Conservation (phyloP, 495 filamentous ascomycete species). For the Lasiosphaeria miniovina region DNA sequence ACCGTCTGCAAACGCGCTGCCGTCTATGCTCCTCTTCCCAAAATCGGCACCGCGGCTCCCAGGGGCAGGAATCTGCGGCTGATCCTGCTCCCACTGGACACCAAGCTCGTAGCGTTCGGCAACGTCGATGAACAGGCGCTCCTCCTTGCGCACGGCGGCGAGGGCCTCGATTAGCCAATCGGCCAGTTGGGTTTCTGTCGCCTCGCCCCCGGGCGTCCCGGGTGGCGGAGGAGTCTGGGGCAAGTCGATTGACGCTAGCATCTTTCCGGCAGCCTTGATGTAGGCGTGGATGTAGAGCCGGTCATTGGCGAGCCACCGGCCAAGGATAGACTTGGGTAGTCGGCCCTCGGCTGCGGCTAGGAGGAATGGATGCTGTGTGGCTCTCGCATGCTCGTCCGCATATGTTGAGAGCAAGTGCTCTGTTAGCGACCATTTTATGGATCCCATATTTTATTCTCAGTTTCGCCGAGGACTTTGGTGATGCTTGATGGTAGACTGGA, state of each 20-base stretch:
- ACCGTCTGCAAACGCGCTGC: no score
- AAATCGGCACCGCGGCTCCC: conserved; percentile 7
- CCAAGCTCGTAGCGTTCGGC: conserved; percentile 59
- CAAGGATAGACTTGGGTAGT: conserved; percentile 53
- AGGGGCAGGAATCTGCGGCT: background rate
- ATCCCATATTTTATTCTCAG: background rate
- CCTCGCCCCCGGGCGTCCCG: conserved; percentile 19
- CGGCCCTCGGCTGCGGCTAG: conserved; percentile 61
- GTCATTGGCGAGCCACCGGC: conserved; percentile 74
- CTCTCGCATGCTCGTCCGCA: conserved; percentile 42
- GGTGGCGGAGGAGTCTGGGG: conserved; percentile 35
- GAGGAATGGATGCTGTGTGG: conserved; percentile 69
- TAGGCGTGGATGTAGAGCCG: conserved; percentile 69
- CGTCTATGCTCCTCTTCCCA: no score
- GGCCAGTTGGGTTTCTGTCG: conserved; percentile 48
- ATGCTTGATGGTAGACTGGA: background rate
- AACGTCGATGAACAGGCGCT: conserved; percentile 65
- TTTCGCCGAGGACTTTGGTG: background rate
- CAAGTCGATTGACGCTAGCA: conserved; percentile 62
- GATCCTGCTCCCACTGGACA: conserved; percentile 38
- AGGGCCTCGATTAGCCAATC: conserved; percentile 61
- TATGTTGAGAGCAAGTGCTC: conserved; percentile 47
- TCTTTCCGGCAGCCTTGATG: conserved; percentile 62
- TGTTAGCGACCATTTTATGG: conserved; percentile 41
- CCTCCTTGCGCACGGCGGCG: conserved; percentile 63